Percentiles rank a stretch among this genome's conserved stretches.
Evolutionary conservation across 2,329 filamentous ascomycete species (phyloP).

Genomic region (Peltaster fructicola): DNA sequence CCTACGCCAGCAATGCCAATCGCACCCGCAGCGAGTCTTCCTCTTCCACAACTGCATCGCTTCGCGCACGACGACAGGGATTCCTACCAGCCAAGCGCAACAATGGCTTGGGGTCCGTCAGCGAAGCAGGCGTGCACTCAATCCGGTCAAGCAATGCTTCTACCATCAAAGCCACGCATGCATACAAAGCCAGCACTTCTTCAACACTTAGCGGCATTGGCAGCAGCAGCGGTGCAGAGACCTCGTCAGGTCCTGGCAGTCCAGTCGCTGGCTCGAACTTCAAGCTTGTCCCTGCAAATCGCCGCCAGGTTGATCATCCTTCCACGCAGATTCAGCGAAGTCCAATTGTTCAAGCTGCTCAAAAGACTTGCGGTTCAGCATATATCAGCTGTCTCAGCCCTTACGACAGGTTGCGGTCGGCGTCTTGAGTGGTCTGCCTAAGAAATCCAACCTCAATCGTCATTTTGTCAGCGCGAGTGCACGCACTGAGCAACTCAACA

Average conservation of each 20-base stretch:
- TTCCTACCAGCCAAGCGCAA: constrained; percentile 37
- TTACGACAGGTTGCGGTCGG: constrained; percentile 18
- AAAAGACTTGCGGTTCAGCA: constrained; percentile 12
- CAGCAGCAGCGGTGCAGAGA: constrained; percentile 14
- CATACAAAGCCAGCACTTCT: constrained; percentile 14
- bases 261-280: no score
- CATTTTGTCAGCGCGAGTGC: constrained; percentile 39
- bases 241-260: constrained; percentile 16
- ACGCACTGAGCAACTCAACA: constrained; percentile 38
- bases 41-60: constrained; percentile 26
- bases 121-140: constrained; percentile 9
- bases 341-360: no score
- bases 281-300: no score
- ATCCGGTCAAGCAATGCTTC: constrained; percentile 33
- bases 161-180: constrained; percentile 16
- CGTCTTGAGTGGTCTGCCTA: constrained; percentile 28
- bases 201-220: constrained; percentile 13
- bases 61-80: constrained; percentile 43
- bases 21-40: constrained; percentile 46
- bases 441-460: constrained; percentile 35
- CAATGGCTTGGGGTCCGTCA: constrained; percentile 22
- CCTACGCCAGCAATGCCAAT: constrained; percentile 51
- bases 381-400: constrained; percentile 13
- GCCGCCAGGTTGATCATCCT: no score
- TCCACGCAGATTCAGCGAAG: no score